Percentiles rank a stretch among this genome's conserved stretches.
phyloP scores from a whole-genome alignment of 2,329 filamentous ascomycete species.

The Phialophora expanda region DNA sequence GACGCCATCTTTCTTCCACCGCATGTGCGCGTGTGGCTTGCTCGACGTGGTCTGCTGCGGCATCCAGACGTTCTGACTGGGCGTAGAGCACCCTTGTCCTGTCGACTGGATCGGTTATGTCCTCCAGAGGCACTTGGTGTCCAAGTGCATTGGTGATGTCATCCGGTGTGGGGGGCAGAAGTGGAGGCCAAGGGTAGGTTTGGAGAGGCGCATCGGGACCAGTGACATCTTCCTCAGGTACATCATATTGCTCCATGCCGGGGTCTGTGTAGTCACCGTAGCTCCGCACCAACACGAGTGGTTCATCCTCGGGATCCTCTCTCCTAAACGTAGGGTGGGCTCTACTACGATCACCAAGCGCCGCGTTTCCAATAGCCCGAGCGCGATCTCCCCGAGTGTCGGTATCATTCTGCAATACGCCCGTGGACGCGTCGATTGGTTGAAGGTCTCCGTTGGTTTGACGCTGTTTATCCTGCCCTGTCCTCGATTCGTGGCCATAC shows the following conservation, averaged over 20 bases:
- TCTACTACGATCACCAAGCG: conserved; percentile 28
- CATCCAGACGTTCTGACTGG: conserved; percentile 48
- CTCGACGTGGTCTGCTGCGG: conserved; percentile 46
- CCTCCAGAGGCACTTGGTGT: conserved; percentile 48
- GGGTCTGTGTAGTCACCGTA: conserved; percentile 24
- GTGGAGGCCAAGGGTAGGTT: conserved; percentile 33
- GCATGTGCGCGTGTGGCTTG: conserved; percentile 48
- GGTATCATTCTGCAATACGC: conserved; percentile 64
- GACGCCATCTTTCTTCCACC: conserved; percentile 74
- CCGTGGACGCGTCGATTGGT: conserved; percentile 58
- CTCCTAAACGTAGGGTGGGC: conserved; percentile 30
- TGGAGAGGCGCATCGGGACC: conserved; percentile 34
- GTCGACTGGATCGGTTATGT: conserved; percentile 51
- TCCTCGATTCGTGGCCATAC: conserved; percentile 63
- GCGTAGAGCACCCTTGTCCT: conserved; percentile 48
- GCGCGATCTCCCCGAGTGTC: conserved; percentile 66
- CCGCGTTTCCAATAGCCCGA: conserved; percentile 62
- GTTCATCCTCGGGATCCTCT: conserved; percentile 32
- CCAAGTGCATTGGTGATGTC: conserved; percentile 53
- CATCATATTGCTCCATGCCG: conserved; percentile 30
- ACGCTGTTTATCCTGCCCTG: conserved; percentile 70
- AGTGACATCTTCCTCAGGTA: conserved; percentile 27
- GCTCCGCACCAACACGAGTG: conserved; percentile 28
- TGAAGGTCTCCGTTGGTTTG: conserved; percentile 68
- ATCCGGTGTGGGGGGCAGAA: conserved; percentile 33